A percentile compares a stretch with the other conserved stretches of the same genome.
These are phyloP conservation scores for Aegilops tauschii DNA, from an alignment of 176 grass and related monocot genomes.

Conservation along the genomic window DNA sequence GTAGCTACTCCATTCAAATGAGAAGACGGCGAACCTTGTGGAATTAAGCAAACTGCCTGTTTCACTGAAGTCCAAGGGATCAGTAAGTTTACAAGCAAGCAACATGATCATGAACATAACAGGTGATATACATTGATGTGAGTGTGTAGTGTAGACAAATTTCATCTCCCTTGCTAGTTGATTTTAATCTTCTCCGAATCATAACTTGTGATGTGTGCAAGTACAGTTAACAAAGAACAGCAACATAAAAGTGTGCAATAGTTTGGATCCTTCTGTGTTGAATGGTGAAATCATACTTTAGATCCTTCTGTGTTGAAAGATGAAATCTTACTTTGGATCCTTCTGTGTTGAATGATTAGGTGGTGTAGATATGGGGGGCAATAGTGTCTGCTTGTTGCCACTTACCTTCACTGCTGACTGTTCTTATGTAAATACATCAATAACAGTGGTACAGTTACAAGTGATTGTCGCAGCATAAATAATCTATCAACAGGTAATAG, in stretches of 20 bases:
- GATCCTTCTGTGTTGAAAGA: not conserved
- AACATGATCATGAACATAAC: not conserved
- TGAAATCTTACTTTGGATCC: not conserved
- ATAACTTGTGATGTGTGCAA: not conserved
- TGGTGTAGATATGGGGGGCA: not conserved
- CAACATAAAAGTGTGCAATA: not conserved
- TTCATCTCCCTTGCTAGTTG: not conserved
- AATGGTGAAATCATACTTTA: not conserved
- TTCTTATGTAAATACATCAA: conserved; percentile 7
- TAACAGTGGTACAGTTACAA: not conserved
- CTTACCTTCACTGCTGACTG: not conserved
- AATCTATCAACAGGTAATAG: not conserved
- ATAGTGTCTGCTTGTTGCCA: conserved; percentile 7
- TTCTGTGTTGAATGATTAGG: not conserved
- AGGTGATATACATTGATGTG: not conserved
- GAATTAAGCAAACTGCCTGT: too few species aligned
- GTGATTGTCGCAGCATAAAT: not conserved
- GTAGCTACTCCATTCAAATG: not conserved
- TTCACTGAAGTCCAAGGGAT: too few species aligned
- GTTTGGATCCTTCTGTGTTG: not conserved
- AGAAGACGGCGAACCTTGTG: too few species aligned
- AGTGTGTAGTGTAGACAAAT: not conserved
- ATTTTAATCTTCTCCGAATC: not conserved
- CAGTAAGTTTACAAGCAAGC: not conserved
- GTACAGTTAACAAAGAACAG: conserved; percentile 32